Evolutionary conservation across 2,329 filamentous ascomycete genomes (phyloP).

Genomic region (Xylogone sp.): DNA sequence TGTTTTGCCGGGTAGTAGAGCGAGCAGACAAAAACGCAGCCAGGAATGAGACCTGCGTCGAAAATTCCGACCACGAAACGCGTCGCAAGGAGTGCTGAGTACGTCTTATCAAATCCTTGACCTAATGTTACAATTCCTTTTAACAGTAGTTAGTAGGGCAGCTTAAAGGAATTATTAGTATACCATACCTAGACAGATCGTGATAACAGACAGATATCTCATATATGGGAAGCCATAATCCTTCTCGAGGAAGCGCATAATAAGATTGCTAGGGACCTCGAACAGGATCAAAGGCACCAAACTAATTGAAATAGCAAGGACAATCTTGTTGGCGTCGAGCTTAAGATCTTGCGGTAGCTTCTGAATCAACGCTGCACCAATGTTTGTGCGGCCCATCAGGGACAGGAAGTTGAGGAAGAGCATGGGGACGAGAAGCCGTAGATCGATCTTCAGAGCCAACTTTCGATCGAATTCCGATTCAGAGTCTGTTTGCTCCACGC

Average conservation of each 20-base stretch:
- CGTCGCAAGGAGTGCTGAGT: constrained; percentile 68
- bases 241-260: constrained; percentile 22
- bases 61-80: constrained; percentile 39
- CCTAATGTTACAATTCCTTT: constrained; percentile 20
- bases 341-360: constrained; percentile 20
- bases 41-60: constrained; percentile 43
- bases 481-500: background rate
- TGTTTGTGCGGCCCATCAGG: constrained; percentile 9
- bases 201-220: constrained; percentile 17
- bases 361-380: constrained; percentile 12
- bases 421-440: constrained; percentile 20
- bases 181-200: background rate
- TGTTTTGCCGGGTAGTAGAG: constrained; percentile 46
- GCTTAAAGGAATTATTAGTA: background rate
- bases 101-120: constrained; percentile 46
- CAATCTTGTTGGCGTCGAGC: constrained; percentile 18
- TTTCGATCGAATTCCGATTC: constrained; percentile 4
- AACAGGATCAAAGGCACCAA: constrained; percentile 37
- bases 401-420: constrained; percentile 25
- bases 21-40: constrained; percentile 42
- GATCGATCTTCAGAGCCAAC: constrained; percentile 7
- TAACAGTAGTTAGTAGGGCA: background rate
- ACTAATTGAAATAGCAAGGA: constrained; percentile 33
- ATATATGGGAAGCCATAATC: constrained; percentile 13
- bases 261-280: constrained; percentile 26